Evolutionary conservation across 2,329 filamentous ascomycete species (phyloP).

Genomic region (Microsporum canis): DNA sequence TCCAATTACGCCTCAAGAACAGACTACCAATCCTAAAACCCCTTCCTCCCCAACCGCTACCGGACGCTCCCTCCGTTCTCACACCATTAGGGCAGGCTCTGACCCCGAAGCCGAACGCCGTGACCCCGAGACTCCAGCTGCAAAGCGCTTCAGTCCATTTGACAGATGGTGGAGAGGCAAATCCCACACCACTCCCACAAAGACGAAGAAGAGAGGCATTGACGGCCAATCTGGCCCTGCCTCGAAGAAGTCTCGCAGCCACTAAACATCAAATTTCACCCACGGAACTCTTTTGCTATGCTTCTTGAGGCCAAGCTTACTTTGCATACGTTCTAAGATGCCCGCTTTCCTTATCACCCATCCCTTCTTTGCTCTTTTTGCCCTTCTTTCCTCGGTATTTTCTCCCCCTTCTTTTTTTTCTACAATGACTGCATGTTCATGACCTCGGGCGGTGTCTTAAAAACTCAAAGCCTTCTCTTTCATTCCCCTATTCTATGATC

Average conservation of each 20-base stretch:
- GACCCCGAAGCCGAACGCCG: constrained; percentile 20
- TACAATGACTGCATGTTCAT: constrained; percentile 7
- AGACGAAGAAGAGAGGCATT: constrained; percentile 23
- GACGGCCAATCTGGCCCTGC: background rate
- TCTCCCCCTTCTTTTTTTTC: background rate
- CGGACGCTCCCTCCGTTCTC: constrained; percentile 25
- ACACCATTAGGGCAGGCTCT: constrained; percentile 19
- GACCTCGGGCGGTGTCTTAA: background rate
- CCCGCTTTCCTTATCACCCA: background rate
- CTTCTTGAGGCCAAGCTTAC: background rate
- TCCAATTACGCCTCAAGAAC: constrained; percentile 17
- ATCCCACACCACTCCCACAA: constrained; percentile 18
- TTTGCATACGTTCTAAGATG: background rate
- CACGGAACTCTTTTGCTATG: background rate
- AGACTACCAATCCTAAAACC: constrained; percentile 16
- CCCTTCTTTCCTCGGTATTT: background rate
- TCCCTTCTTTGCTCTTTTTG: background rate
- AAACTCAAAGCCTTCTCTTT: background rate
- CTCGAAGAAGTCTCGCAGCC: constrained; percentile 10
- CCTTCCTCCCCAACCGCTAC: constrained; percentile 25
- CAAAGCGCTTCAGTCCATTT: constrained; percentile 30
- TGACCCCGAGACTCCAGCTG: constrained; percentile 18
- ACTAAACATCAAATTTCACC: background rate
- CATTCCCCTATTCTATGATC: constrained; percentile 5
- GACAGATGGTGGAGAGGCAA: constrained; percentile 31